Base-by-base conservation (phyloP, 352 stramenopile species). In the Globisporangium polare region DNA sequence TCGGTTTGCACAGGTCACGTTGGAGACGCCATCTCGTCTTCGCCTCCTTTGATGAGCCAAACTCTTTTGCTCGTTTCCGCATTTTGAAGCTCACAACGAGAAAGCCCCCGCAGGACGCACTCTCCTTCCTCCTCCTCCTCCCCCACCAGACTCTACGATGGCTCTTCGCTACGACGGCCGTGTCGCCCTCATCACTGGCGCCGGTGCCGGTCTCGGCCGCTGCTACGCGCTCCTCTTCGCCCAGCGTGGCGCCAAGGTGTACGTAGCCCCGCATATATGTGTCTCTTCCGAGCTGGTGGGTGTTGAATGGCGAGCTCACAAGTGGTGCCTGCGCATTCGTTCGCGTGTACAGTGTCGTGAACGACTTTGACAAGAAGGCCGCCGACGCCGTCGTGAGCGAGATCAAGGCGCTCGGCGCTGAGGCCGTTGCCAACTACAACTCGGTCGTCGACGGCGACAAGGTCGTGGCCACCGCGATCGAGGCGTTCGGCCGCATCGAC, bases 361-460 rank as follows among this genome's bases (percentile, higher is more conserved):
- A 91, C 60, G 82, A 91, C 73, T 87, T 90, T 47, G 74, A 73
- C 63, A 76, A 76, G 52, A 72, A 74, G 50, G 73, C 80, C 7
- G 85, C 83, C 2, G 86, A 95, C 60, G 75, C 80, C 5, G 85
- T 94, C 39, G 81, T 93, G 8, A 72, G 62, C 0, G 86, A 94
- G 64, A 94, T 95, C 66, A 89, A 89, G 62, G 80, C 76, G 51
- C 3, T 51, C 74, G 82, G 82, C 35, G 86, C 80, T 45, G 79
- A 85, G 13, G 86, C 86, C 9, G 76, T 90, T 10, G 80, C 80
- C 58, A 88, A 93, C 73, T 95, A 95, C 72, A 71, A 95, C 72
- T 92, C 80, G 42, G 86, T 93, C 62, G 83, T 74, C n/a, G 80
- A 92, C n/a, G 85, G 86, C 27, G 83, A 88, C 26, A 91, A 91